Conservation (phyloP, 306 rosid species). For the Fragaria iinumae region DNA sequence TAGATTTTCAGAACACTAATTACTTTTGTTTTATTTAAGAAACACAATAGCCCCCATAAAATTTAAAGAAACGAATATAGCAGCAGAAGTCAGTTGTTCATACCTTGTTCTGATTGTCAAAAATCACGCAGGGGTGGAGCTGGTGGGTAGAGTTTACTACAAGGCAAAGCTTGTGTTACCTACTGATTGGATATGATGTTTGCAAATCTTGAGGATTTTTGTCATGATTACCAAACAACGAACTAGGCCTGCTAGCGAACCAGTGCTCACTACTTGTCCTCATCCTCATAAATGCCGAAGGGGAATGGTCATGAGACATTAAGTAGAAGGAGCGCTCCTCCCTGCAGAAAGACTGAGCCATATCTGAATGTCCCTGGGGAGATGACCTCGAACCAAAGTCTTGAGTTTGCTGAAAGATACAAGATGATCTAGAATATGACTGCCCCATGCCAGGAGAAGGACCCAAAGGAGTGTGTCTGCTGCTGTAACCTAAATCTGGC, state of each 20-base stretch:
- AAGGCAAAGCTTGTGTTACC: conserved; percentile 25
- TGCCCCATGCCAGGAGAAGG: conserved; percentile 25
- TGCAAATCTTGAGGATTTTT: conserved; percentile 28
- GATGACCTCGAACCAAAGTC: conserved; percentile 23
- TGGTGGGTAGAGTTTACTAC: conserved; percentile 28
- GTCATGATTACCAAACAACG: conserved; percentile 23
- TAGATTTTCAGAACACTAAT: background rate
- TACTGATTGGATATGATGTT: conserved; percentile 33
- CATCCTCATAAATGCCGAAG: conserved; percentile 34
- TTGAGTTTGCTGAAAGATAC: conserved; percentile 33
- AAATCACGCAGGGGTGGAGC: conserved; percentile 23
- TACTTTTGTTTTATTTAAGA: too few species aligned
- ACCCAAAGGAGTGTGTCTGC: conserved; percentile 27
- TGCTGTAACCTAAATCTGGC: conserved; percentile 25
- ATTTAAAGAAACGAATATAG: background rate
- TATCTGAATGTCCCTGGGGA: conserved; percentile 22
- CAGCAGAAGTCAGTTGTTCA: background rate
- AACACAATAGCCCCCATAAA: background rate
- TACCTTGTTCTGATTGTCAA: conserved; percentile 32
- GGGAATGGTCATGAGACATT: conserved; percentile 35
- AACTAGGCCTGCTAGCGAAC: conserved; percentile 30
- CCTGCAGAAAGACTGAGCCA: conserved; percentile 34
- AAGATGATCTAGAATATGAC: conserved; percentile 32
- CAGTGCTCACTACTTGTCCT: conserved; percentile 40
- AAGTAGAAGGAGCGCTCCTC: conserved; percentile 42